Percentiles rank a stretch among this genome's conserved stretches.
These are phyloP conservation scores for Lumnitzera racemosa DNA, from an alignment of 345 rosid species.

Conservation along the genomic window DNA sequence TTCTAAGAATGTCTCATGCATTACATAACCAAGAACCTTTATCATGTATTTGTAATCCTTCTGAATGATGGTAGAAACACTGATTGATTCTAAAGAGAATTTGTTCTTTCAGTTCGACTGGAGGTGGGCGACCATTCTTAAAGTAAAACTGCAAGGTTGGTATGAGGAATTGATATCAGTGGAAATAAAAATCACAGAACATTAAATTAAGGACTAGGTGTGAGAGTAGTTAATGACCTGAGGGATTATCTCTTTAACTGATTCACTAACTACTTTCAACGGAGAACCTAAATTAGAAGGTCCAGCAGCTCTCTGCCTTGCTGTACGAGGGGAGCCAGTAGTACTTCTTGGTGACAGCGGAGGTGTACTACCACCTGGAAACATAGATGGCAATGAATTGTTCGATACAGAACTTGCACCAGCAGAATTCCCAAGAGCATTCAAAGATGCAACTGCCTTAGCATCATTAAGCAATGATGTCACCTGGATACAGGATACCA, in stretches of 20 bases:
- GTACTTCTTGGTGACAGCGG: slow-evolving; percentile 93
- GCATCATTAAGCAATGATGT: slow-evolving; percentile 74
- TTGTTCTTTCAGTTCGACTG: slow-evolving; percentile 73
- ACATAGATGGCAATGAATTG: slow-evolving; percentile 83
- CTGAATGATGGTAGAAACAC: slow-evolving; percentile 53
- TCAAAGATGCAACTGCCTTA: slow-evolving; percentile 68
- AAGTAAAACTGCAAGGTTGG: slow-evolving; percentile 71
- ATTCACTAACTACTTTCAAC: slow-evolving; percentile 68
- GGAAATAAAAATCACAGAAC: not conserved
- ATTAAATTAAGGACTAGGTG: not conserved
- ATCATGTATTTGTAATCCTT: slow-evolving; percentile 79
- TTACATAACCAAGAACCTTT: slow-evolving; percentile 4
- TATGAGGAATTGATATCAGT: slow-evolving; percentile 1
- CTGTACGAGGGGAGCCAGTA: slow-evolving; percentile 83
- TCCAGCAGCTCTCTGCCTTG: slow-evolving; percentile 56
- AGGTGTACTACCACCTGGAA: slow-evolving; percentile 93
- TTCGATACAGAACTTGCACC: slow-evolving; percentile 41
- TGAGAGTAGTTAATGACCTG: slow-evolving; percentile 45
- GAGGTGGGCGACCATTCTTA: slow-evolving; percentile 82
- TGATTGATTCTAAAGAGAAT: slow-evolving; percentile 60
- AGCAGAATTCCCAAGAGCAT: slow-evolving; percentile 56
- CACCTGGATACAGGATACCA: slow-evolving; percentile 35
- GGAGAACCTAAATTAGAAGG: slow-evolving; percentile 89
- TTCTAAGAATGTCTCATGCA: slow-evolving; percentile 1
- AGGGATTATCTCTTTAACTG: slow-evolving; percentile 77